phyloP scores from a whole-genome alignment of 2,329 filamentous ascomycete genomes.

The Trichoderma semiorbis region DNA sequence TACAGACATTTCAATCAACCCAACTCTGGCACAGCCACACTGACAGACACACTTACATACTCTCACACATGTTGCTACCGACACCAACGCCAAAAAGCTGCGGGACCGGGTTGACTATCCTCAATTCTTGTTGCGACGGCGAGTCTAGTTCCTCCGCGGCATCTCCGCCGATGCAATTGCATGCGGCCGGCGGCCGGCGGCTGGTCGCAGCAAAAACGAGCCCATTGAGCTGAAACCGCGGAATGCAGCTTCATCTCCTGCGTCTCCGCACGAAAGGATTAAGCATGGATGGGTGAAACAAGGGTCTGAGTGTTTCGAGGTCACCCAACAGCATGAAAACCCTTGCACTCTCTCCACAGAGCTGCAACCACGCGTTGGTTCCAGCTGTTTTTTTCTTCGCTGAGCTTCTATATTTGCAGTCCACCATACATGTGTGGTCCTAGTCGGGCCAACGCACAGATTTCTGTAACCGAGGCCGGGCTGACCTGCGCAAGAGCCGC shows the following conservation, averaged over 20 bases:
- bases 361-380: not conserved
- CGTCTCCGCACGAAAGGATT: not conserved
- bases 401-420: not conserved
- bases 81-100: not conserved
- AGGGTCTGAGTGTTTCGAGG: not conserved
- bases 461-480: not conserved
- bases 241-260: not conserved
- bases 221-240: not conserved
- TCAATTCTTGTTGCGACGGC: not conserved
- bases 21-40: not conserved
- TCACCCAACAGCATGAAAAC: not conserved
- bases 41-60: not conserved
- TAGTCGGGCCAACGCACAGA: not conserved
- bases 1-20: not conserved
- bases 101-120: not conserved
- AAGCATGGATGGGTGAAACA: not conserved
- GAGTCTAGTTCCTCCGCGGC: not conserved
- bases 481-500: slow-evolving; percentile 1
- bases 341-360: not conserved
- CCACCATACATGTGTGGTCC: not conserved
- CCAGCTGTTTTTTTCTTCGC: not conserved
- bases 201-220: not conserved
- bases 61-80: not conserved
- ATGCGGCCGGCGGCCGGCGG: not conserved
- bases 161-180: not conserved